phyloP scores from a whole-genome alignment of 2,329 filamentous ascomycete species.

The Neophaeococcomyces mojaviensis region DNA sequence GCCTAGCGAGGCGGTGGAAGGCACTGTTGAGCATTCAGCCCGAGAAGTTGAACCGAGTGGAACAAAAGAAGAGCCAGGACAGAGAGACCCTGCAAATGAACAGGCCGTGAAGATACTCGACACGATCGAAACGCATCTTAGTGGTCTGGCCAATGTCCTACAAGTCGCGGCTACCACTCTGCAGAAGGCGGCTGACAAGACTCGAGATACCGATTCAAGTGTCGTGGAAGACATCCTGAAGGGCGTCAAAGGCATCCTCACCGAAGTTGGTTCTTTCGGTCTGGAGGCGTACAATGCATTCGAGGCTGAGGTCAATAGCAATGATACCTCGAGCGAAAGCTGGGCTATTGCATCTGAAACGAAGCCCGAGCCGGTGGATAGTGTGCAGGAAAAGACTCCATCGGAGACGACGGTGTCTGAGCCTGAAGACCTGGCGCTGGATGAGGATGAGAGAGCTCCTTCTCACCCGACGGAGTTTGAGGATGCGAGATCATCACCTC shows the following conservation, averaged over 20 bases:
- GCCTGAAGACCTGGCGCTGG: too few species aligned
- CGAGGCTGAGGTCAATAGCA: background rate
- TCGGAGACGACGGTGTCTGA: too few species aligned
- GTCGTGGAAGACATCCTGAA: constrained; percentile 31
- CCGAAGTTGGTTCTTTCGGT: constrained; percentile 30
- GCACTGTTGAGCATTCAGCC: background rate
- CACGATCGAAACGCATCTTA: constrained; percentile 32
- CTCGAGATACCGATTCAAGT: constrained; percentile 30
- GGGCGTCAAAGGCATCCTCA: constrained; percentile 33
- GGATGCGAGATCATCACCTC: background rate
- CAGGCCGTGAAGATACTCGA: constrained; percentile 19
- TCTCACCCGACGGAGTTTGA: background rate
- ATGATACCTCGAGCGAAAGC: background rate
- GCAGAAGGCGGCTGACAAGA: constrained; percentile 30
- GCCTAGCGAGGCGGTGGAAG: background rate
- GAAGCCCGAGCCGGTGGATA: too few species aligned
- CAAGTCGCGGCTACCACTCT: constrained; percentile 31
- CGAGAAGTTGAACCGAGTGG: background rate
- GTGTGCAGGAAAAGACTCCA: too few species aligned
- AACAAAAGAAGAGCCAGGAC: background rate
- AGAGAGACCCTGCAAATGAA: background rate
- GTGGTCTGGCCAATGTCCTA: constrained; percentile 29
- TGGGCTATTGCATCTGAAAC: too few species aligned
- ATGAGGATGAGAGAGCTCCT: too few species aligned
- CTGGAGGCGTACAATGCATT: constrained; percentile 12